Evolutionary conservation across 1,284 basidiomycete species (phyloP).

Genomic region (Boletus sp.): DNA sequence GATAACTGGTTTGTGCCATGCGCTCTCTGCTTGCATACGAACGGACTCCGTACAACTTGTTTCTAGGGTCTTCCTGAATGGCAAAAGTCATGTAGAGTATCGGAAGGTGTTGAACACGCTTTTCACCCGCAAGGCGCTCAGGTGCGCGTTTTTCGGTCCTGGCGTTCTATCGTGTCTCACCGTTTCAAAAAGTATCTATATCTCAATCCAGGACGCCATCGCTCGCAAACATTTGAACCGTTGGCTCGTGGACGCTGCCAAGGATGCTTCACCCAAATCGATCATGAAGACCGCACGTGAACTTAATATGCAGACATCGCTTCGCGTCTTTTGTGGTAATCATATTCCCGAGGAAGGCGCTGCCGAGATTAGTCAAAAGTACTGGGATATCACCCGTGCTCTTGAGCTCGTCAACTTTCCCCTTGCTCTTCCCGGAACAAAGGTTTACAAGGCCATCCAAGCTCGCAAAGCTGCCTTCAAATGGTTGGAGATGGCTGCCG

Average conservation of each 20-base stretch:
- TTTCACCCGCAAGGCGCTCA: conserved; percentile 93
- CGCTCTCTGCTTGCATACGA: background rate
- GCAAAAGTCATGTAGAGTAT: conserved; percentile 94
- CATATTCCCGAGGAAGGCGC: conserved; percentile 86
- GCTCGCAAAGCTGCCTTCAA: conserved; percentile 89
- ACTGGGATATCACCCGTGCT: conserved; percentile 95
- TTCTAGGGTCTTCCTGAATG: conserved; percentile 92
- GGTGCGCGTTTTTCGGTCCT: conserved; percentile 52
- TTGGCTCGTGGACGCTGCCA: conserved; percentile 69
- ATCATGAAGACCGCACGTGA: conserved; percentile 94
- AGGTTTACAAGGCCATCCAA: conserved; percentile 94
- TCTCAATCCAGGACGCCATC: conserved; percentile 86
- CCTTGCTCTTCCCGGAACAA: conserved; percentile 93
- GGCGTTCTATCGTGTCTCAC: too few species aligned
- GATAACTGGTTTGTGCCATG: conserved; percentile 88
- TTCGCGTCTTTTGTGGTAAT: conserved; percentile 92
- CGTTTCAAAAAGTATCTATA: conserved; percentile 69
- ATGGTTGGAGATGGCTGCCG: conserved; percentile 83
- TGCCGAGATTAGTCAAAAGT: conserved; percentile 87
- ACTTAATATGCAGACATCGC: conserved; percentile 97
- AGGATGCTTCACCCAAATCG: conserved; percentile 54
- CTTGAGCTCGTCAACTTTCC: conserved; percentile 99
- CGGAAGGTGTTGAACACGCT: conserved; percentile 90
- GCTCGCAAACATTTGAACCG: conserved; percentile 75
- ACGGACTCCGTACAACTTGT: background rate